A percentile compares a stretch with the other conserved stretches of the same genome.
Conservation (phyloP, 2,329 filamentous ascomycete genomes). For the Aspergillus oerlinghausenensis region DNA sequence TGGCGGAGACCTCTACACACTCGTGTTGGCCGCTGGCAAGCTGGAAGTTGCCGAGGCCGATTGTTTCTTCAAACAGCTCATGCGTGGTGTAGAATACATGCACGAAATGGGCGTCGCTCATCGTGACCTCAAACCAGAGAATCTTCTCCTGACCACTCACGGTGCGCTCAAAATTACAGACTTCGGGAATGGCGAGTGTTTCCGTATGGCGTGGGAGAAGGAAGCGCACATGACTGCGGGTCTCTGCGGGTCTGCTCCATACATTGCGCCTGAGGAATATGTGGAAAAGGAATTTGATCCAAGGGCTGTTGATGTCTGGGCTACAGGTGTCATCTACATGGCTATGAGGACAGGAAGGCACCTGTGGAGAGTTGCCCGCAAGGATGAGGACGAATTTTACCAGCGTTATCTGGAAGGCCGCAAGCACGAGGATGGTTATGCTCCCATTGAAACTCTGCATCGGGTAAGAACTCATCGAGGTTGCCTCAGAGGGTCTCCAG, state of each 20-base stretch:
- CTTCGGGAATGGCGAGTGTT: slow-evolving; percentile 98
- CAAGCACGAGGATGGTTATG: slow-evolving; percentile 91
- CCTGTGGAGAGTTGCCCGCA: slow-evolving; percentile 93
- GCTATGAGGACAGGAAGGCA: slow-evolving; percentile 96
- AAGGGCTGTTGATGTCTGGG: slow-evolving; percentile 96
- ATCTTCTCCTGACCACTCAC: slow-evolving; percentile 85
- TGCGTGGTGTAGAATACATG: slow-evolving; percentile 98
- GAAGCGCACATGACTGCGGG: slow-evolving; percentile 98
- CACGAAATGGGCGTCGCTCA: slow-evolving; percentile 99
- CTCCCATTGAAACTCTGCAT: slow-evolving; percentile 90
- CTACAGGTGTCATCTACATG: slow-evolving; percentile 99
- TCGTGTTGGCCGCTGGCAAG: slow-evolving; percentile 86
- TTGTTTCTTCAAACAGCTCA: slow-evolving; percentile 98
- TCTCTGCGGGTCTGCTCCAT: slow-evolving; percentile 91
- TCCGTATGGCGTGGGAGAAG: slow-evolving; percentile 99
- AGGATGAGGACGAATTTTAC: slow-evolving; percentile 96
- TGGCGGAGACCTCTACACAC: slow-evolving; percentile 89
- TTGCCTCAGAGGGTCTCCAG: neutral
- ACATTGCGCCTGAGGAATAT: slow-evolving; percentile 97
- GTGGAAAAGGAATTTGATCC: slow-evolving; percentile 94
- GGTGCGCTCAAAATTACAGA: slow-evolving; percentile 96
- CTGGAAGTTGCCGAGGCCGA: slow-evolving; percentile 86
- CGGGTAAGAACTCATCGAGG: slow-evolving; percentile 60
- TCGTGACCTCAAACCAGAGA: slow-evolving; percentile 94
- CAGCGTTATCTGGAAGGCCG: slow-evolving; percentile 88